phyloP scores from a whole-genome alignment of 768 basidiomycete genomes.

The Auriscalpium microsporum region DNA sequence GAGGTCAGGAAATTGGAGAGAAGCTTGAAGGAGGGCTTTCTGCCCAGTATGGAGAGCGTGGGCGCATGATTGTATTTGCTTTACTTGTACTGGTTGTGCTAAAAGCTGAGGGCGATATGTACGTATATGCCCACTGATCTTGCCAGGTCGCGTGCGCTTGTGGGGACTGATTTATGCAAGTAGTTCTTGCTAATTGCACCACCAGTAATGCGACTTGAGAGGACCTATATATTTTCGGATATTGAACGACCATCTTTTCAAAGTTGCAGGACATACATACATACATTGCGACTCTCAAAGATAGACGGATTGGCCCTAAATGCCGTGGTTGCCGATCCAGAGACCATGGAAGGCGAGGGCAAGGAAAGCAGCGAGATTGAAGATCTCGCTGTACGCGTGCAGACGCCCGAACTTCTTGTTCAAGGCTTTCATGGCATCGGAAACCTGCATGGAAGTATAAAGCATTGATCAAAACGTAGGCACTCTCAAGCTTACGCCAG shows the following conservation, averaged over 20 bases:
- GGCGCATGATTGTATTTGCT: constrained; percentile 46
- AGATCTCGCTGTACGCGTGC: constrained; percentile 62
- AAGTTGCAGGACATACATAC: too few species aligned
- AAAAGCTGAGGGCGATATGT: not conserved
- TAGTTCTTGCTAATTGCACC: too few species aligned
- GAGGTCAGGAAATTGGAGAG: constrained; percentile 80
- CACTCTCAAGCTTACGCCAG: constrained; percentile 37
- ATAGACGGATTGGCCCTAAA: constrained; percentile 18
- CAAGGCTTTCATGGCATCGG: constrained; percentile 58
- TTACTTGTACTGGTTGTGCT: not conserved
- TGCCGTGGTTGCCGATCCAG: constrained; percentile 54
- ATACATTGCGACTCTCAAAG: too few species aligned
- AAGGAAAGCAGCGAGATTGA: constrained; percentile 54
- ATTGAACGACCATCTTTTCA: too few species aligned
- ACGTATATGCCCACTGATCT: too few species aligned
- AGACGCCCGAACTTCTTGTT: constrained; percentile 57
- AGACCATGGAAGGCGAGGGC: constrained; percentile 61
- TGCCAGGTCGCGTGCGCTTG: too few species aligned
- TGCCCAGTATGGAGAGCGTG: constrained; percentile 70
- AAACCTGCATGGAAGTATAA: constrained; percentile 37
- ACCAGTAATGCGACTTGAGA: too few species aligned
- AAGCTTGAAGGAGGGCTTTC: constrained; percentile 74
- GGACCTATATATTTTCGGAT: too few species aligned
- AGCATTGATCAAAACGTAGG: constrained; percentile 8
- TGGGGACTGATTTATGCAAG: too few species aligned